Percentiles rank a stretch among this genome's conserved stretches.
Conservation (phyloP, 2,329 filamentous ascomycete genomes). For the Fusarium verrucosum region DNA sequence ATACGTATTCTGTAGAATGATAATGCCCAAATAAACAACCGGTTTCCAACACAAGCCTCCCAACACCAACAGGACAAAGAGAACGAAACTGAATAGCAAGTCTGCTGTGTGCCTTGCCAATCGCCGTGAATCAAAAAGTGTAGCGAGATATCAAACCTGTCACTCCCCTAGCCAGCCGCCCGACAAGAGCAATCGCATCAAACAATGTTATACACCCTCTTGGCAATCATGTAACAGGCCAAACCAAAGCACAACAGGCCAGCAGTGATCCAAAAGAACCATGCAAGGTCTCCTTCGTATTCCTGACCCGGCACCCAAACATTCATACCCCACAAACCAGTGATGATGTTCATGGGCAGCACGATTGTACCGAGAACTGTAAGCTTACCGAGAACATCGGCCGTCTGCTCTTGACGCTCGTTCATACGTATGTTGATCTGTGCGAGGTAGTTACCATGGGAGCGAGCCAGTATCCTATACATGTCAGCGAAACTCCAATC, state of each 20-base stretch:
- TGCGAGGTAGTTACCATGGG: slow-evolving; percentile 96
- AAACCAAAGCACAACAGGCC: slow-evolving; percentile 82
- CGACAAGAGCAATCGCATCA: slow-evolving; percentile 48
- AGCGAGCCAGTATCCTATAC: slow-evolving; percentile 81
- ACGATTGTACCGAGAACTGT: slow-evolving; percentile 98
- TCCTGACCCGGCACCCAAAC: slow-evolving; percentile 94
- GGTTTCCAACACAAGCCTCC: neutral
- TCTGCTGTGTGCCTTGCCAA: slow-evolving; percentile 16
- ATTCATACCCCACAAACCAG: slow-evolving; percentile 99
- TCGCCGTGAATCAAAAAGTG: neutral
- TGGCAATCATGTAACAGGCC: slow-evolving; percentile 81
- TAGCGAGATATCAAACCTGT: slow-evolving; percentile 2
- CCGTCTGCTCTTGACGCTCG: slow-evolving; percentile 93
- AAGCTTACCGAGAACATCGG: slow-evolving; percentile 91
- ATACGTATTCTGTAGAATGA: slow-evolving; percentile 17
- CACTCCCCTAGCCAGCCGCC: neutral
- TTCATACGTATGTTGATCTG: slow-evolving; percentile 99
- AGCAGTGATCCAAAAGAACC: slow-evolving; percentile 80
- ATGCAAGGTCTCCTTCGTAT: slow-evolving; percentile 74
- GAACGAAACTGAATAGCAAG: slow-evolving; percentile 10
- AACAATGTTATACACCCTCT: slow-evolving; percentile 83
- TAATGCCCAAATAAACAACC: neutral
- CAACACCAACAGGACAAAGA: slow-evolving; percentile 5
- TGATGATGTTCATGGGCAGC: slow-evolving; percentile 98
- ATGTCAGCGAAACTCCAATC: slow-evolving; percentile 11